Conservation (phyloP, 805 yeast genomes). For the Wickerhamomyces rabaulensis region DNA sequence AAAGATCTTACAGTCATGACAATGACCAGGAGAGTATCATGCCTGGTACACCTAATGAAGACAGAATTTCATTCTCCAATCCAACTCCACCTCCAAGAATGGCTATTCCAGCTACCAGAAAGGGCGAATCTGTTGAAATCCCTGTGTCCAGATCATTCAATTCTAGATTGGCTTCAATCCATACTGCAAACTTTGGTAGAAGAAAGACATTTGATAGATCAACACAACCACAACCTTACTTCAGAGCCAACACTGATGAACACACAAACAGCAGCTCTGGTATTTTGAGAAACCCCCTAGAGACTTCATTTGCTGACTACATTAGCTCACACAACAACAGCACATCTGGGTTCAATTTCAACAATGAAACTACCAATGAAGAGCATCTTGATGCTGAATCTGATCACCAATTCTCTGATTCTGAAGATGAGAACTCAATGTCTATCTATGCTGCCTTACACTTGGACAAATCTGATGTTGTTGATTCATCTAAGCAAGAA, state of each 20-base stretch:
- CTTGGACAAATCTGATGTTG: constrained; percentile 27
- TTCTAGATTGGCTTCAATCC: constrained; percentile 20
- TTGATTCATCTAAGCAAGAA: constrained; percentile 21
- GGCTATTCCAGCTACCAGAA: constrained; percentile 79
- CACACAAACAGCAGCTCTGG: not conserved
- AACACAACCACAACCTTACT: constrained; percentile 8
- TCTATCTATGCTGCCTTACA: constrained; percentile 56
- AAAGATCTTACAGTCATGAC: constrained; percentile 15
- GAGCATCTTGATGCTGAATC: constrained; percentile 3
- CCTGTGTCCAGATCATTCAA: constrained; percentile 32
- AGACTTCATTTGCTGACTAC: constrained; percentile 22
- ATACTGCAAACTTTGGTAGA: constrained; percentile 21
- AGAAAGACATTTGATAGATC: constrained; percentile 17
- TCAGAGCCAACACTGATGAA: constrained; percentile 6
- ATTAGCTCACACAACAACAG: constrained; percentile 15
- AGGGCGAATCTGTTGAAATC: constrained; percentile 76
- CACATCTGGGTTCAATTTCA: constrained; percentile 19
- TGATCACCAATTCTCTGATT: constrained; percentile 14
- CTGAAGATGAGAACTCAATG: constrained; percentile 67
- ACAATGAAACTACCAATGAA: constrained; percentile 10
- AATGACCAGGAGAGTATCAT: constrained; percentile 15
- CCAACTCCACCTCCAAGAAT: constrained; percentile 62
- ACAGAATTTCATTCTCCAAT: constrained; percentile 24
- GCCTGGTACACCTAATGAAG: constrained; percentile 19
- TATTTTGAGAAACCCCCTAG: constrained; percentile 6